Conservation (phyloP, 1,139 yeast genomes). For the Suhomyces kunorum region DNA sequence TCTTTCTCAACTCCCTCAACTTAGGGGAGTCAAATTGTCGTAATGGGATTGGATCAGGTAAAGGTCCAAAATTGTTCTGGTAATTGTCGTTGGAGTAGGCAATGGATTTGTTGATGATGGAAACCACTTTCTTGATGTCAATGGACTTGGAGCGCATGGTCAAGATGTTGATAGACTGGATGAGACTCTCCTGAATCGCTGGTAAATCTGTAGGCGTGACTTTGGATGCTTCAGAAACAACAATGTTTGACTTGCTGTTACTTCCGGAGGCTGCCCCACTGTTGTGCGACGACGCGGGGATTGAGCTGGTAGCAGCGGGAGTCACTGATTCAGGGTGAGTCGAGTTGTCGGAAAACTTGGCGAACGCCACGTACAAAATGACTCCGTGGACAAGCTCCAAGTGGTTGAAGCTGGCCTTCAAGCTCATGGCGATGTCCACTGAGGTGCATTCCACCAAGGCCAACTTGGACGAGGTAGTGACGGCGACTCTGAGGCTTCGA, state of each 20-base stretch:
- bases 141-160: constrained; percentile 17
- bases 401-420: constrained; percentile 76
- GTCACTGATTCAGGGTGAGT: background rate
- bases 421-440: constrained; percentile 74
- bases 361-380: constrained; percentile 66
- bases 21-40: constrained; percentile 88
- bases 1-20: constrained; percentile 59
- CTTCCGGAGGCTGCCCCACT: constrained; percentile 10
- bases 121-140: constrained; percentile 35
- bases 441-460: constrained; percentile 76
- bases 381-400: constrained; percentile 79
- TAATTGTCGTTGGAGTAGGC: constrained; percentile 38
- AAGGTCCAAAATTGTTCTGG: constrained; percentile 60
- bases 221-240: constrained; percentile 13
- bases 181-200: constrained; percentile 27
- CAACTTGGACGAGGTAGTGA: constrained; percentile 40
- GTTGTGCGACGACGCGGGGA: background rate
- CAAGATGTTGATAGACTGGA: constrained; percentile 24
- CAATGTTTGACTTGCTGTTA: constrained; percentile 14
- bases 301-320: constrained; percentile 9
- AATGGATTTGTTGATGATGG: constrained; percentile 35
- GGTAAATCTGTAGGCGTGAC: constrained; percentile 28
- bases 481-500: constrained; percentile 54
- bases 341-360: constrained; percentile 47
- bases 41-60: constrained; percentile 62